phyloP scores from a whole-genome alignment of 2,329 filamentous ascomycete species.

The Penicillium sp. region DNA sequence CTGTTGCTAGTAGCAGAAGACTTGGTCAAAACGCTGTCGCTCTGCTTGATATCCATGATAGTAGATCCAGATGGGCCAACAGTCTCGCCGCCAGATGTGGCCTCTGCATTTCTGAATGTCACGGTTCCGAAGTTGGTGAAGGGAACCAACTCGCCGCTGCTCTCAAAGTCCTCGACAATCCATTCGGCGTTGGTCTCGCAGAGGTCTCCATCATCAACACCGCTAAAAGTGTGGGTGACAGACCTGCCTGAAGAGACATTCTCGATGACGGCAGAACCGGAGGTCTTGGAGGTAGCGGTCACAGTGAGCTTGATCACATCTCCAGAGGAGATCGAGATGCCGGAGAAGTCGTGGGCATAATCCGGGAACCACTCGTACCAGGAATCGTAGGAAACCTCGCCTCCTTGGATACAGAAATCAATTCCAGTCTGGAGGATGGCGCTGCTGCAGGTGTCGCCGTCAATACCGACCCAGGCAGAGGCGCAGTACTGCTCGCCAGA shows the following conservation, averaged over 20 bases:
- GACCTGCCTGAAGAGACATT: constrained; percentile 52
- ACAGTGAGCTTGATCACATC: constrained; percentile 45
- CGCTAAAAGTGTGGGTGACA: constrained; percentile 51
- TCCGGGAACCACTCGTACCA: constrained; percentile 63
- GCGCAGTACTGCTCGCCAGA: constrained; percentile 42
- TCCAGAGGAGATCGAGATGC: constrained; percentile 46
- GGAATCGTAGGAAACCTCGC: constrained; percentile 49
- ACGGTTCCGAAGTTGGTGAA: constrained; percentile 52
- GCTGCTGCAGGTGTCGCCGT: constrained; percentile 55
- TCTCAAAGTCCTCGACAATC: constrained; percentile 58
- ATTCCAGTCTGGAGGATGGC: constrained; percentile 58
- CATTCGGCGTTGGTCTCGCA: constrained; percentile 61
- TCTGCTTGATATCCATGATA: constrained; percentile 49
- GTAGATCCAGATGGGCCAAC: constrained; percentile 39
- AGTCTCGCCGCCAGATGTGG: constrained; percentile 28
- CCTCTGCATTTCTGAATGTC: constrained; percentile 45
- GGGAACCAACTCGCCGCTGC: constrained; percentile 38
- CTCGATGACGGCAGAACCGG: constrained; percentile 46
- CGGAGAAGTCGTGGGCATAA: constrained; percentile 52
- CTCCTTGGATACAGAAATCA: constrained; percentile 51
- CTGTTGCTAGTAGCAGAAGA: constrained; percentile 7
- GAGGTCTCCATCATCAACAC: constrained; percentile 41
- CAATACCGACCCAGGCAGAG: constrained; percentile 60
- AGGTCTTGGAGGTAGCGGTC: constrained; percentile 40
- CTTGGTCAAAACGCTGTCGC: constrained; percentile 33